A percentile compares a stretch with the other conserved stretches of the same genome.
phyloP scores from a whole-genome alignment of 768 basidiomycete genomes.

The Psilocybe cubensis region DNA sequence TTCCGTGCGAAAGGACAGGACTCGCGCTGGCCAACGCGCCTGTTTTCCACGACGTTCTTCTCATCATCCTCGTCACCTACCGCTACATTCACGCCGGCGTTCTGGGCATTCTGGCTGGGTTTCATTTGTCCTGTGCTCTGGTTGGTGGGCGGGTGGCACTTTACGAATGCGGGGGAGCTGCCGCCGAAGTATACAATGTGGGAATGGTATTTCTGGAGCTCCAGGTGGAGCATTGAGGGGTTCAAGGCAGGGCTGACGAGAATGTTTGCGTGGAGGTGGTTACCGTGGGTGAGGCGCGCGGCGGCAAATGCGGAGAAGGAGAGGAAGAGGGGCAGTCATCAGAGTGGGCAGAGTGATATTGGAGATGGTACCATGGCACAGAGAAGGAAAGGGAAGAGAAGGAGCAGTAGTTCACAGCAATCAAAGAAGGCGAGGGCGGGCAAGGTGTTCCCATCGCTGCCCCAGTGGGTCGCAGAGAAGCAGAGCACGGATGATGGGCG shows the following conservation, averaged over 20 bases:
- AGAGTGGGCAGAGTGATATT: conserved; percentile 6
- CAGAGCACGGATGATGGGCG: conserved; percentile 46
- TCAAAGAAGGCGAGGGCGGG: conserved; percentile 26
- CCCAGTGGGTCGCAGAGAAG: conserved; percentile 48
- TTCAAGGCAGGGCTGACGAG: conserved; percentile 11
- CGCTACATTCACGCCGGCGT: conserved; percentile 43
- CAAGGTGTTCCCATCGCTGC: conserved; percentile 36
- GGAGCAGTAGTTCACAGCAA: conserved; percentile 16
- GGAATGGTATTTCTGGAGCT: conserved; percentile 53
- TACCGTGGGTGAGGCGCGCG: conserved; percentile 13
- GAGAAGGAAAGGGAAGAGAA: conserved; percentile 22
- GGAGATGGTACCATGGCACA: too few relatives aligned
- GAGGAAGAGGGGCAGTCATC: conserved; percentile 14
- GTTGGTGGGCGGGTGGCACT: conserved; percentile 79
- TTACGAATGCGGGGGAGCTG: conserved; percentile 50
- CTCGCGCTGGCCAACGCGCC: conserved; percentile 16
- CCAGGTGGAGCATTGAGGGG: conserved; percentile 24
- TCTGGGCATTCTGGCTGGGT: conserved; percentile 76
- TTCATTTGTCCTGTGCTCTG: conserved; percentile 76
- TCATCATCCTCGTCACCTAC: conserved; percentile 7
- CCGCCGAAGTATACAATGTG: conserved; percentile 46
- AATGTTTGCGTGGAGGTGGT: conserved; percentile 30
- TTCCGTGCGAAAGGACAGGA: conserved; percentile 38
- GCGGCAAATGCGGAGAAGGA: neutral
- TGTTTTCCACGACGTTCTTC: conserved; percentile 3